These are phyloP conservation scores for Acanthamoeba castellanii DNA, from an alignment of 208 protist genomes.

Conservation along the genomic window DNA sequence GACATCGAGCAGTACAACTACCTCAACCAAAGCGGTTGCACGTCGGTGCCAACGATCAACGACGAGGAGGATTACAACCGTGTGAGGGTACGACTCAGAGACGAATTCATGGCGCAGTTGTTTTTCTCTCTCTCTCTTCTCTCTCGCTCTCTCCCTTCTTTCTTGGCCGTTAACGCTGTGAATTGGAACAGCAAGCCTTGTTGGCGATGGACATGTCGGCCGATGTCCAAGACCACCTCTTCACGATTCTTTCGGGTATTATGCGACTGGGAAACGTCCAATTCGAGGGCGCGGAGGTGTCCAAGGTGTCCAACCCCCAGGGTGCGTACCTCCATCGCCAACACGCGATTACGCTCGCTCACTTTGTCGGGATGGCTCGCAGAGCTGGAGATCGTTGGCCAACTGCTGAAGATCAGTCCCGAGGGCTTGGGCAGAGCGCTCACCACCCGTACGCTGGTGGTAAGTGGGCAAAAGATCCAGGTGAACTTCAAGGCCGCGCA, in stretches of 20 bases:
- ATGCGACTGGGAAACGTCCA: conserved; percentile 94
- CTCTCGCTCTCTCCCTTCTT: no score
- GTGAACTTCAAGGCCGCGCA: conserved; percentile 79
- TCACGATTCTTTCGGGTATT: conserved; percentile 92
- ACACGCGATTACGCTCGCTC: neutral
- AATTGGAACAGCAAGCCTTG: neutral
- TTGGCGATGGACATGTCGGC: neutral
- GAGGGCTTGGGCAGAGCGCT: conserved; percentile 10
- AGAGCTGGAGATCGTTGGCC: conserved; percentile 6
- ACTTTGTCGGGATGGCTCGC: neutral
- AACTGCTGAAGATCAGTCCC: neutral
- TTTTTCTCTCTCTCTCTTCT: no score
- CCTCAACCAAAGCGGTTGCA: conserved; percentile 81
- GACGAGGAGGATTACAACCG: conserved; percentile 77
- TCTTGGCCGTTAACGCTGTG: neutral
- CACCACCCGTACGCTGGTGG: conserved; percentile 7
- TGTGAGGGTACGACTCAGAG: conserved; percentile 18
- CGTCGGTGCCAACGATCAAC: conserved; percentile 59
- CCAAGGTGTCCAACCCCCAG: neutral
- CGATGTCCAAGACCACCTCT: conserved; percentile 78
- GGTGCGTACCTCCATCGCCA: neutral
- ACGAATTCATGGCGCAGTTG: neutral
- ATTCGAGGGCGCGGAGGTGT: conserved; percentile 85
- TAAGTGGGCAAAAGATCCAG: conserved; percentile 28
- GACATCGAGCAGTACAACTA: conserved; percentile 70